A percentile compares a stretch with the other conserved stretches of the same genome.
Evolutionary conservation across 1,139 yeast species (phyloP).

Genomic region (Diutina neorugosa): DNA sequence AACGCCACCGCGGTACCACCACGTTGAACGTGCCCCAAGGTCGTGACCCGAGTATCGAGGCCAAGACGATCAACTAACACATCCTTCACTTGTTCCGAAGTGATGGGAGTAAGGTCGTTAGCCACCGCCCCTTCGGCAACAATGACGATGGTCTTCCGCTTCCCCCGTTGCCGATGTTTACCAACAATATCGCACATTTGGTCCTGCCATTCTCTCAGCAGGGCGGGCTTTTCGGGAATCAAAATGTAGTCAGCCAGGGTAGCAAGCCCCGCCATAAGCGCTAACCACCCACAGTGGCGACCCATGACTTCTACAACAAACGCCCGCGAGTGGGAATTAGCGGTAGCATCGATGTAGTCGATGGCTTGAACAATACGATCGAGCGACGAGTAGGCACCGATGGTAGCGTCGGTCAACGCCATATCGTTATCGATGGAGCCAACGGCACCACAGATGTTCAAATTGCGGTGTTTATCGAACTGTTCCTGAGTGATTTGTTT

Average conservation of each 20-base stretch:
- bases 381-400: conserved; percentile 69
- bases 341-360: conserved; percentile 77
- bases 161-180: conserved; percentile 58
- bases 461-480: conserved; percentile 38
- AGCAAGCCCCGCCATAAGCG: conserved; percentile 72
- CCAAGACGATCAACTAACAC: conserved; percentile 56
- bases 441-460: conserved; percentile 67
- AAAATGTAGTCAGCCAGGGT: conserved; percentile 74
- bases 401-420: conserved; percentile 74
- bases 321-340: conserved; percentile 73
- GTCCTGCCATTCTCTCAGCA: conserved; percentile 39
- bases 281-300: conserved; percentile 83
- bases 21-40: conserved; percentile 75
- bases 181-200: conserved; percentile 54
- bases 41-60: conserved; percentile 67
- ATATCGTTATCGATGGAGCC: conserved; percentile 80
- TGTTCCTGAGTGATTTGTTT: conserved; percentile 40
- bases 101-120: conserved; percentile 50
- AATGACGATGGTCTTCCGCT: conserved; percentile 67
- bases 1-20: conserved; percentile 82
- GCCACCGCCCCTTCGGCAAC: conserved; percentile 81
- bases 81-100: conserved; percentile 54
- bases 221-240: conserved; percentile 69
- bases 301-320: conserved; percentile 88
- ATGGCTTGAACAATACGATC: conserved; percentile 70